Conservation (phyloP, 2,329 filamentous ascomycete species). For the Alternaria sp. region DNA sequence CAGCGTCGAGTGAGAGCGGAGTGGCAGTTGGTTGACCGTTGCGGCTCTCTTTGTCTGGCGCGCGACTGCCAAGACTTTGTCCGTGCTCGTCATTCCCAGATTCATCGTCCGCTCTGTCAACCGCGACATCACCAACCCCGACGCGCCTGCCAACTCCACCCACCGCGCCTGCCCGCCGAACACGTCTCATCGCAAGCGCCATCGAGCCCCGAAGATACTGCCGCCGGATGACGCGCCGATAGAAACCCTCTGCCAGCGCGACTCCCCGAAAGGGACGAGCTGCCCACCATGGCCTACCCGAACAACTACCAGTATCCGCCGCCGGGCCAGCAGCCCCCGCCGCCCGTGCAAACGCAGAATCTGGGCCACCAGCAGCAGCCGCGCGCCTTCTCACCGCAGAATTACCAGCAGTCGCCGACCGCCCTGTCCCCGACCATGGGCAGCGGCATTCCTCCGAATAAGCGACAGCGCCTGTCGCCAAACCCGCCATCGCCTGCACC, state of each 20-base stretch:
- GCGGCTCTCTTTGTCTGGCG: constrained; percentile 32
- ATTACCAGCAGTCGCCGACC: constrained; percentile 59
- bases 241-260: constrained; percentile 29
- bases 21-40: neutral
- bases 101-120: constrained; percentile 20
- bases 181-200: constrained; percentile 11
- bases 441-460: constrained; percentile 67
- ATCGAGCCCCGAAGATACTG: neutral
- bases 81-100: constrained; percentile 27
- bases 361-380: constrained; percentile 54
- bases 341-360: constrained; percentile 50
- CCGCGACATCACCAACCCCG: constrained; percentile 20
- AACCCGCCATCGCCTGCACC: constrained; percentile 66
- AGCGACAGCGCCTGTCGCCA: constrained; percentile 74
- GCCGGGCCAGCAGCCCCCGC: constrained; percentile 36
- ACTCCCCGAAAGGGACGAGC: constrained; percentile 31
- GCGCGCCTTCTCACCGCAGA: constrained; percentile 44
- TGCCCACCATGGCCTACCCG: constrained; percentile 43
- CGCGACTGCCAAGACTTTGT: constrained; percentile 37
- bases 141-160: constrained; percentile 21
- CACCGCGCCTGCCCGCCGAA: constrained; percentile 15
- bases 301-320: constrained; percentile 41
- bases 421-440: constrained; percentile 55
- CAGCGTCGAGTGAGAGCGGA: neutral
- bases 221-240: constrained; percentile 34